Conservation (phyloP, 352 stramenopile species). For the Bremia lactucae region DNA sequence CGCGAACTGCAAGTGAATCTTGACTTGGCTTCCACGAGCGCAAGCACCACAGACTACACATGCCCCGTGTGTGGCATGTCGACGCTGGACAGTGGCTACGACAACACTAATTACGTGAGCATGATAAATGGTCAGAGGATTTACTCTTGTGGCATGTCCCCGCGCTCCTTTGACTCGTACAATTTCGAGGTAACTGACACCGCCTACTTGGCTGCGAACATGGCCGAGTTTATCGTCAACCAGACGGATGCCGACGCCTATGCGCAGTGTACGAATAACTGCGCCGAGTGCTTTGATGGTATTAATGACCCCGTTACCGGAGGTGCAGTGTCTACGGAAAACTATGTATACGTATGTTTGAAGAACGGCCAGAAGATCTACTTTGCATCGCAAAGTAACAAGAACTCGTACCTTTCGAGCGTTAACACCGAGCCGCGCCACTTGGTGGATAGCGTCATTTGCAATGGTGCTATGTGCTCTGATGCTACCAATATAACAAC, state of each 20-base stretch:
- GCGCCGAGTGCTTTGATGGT: conserved; percentile 31
- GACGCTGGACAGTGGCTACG: conserved; percentile 34
- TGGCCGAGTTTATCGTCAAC: conserved; percentile 39
- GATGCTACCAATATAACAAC: conserved; percentile 50
- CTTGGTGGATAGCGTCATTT: conserved; percentile 45
- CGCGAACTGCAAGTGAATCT: conserved; percentile 17
- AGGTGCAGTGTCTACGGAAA: conserved; percentile 34
- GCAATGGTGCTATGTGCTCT: conserved; percentile 35
- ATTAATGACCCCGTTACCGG: conserved; percentile 59
- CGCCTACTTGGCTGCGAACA: conserved; percentile 61
- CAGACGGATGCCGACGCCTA: conserved; percentile 32
- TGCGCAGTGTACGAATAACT: conserved; percentile 25
- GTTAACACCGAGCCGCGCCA: conserved; percentile 44
- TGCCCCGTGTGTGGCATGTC: conserved; percentile 72
- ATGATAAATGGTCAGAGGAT: conserved; percentile 52
- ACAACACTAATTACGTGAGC: conserved; percentile 53
- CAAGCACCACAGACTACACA: conserved; percentile 38
- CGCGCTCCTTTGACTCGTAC: conserved; percentile 33
- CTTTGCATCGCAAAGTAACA: conserved; percentile 59
- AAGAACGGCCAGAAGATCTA: conserved; percentile 78
- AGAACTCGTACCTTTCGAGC: conserved; percentile 48
- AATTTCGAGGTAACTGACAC: conserved; percentile 54
- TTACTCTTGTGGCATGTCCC: conserved; percentile 70
- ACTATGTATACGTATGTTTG: conserved; percentile 66
- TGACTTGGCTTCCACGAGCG: conserved; percentile 15